Conservation (phyloP, 306 rosid species). For the Quillaja saponaria region DNA sequence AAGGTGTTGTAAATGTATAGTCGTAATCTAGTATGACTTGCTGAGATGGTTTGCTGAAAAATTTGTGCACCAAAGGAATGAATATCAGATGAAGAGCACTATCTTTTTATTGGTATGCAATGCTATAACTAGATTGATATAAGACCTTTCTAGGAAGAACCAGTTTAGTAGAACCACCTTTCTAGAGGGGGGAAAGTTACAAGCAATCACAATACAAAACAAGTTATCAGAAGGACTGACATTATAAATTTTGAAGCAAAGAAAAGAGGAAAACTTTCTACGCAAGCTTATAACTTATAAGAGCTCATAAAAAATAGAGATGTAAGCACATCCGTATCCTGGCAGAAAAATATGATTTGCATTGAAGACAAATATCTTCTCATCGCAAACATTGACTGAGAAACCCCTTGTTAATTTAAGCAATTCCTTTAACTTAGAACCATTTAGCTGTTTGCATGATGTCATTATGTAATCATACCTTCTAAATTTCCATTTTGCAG, state of each 20-base stretch:
- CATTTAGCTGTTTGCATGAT: neutral
- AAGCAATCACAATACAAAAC: neutral
- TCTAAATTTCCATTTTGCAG: conserved; percentile 95
- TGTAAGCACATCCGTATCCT: neutral
- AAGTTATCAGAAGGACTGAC: no score
- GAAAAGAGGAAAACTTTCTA: no score
- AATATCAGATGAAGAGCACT: conserved; percentile 37
- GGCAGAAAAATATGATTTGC: neutral
- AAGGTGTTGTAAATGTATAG: conserved; percentile 93
- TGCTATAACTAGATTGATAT: neutral
- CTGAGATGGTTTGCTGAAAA: conserved; percentile 84
- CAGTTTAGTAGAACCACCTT: conserved; percentile 14
- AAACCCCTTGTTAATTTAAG: neutral
- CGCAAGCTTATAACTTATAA: no score
- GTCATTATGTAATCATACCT: conserved; percentile 37
- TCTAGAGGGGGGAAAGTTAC: neutral
- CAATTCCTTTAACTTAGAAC: neutral
- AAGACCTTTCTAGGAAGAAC: conserved; percentile 15
- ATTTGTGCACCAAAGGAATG: conserved; percentile 28
- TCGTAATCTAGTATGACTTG: conserved; percentile 91
- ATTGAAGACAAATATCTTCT: neutral
- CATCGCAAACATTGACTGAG: neutral
- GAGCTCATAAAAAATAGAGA: neutral
- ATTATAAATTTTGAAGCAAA: no score
- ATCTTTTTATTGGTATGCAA: conserved; percentile 7